Evolutionary conservation across 345 rosid species (phyloP).

Genomic region (Combretum micranthum): DNA sequence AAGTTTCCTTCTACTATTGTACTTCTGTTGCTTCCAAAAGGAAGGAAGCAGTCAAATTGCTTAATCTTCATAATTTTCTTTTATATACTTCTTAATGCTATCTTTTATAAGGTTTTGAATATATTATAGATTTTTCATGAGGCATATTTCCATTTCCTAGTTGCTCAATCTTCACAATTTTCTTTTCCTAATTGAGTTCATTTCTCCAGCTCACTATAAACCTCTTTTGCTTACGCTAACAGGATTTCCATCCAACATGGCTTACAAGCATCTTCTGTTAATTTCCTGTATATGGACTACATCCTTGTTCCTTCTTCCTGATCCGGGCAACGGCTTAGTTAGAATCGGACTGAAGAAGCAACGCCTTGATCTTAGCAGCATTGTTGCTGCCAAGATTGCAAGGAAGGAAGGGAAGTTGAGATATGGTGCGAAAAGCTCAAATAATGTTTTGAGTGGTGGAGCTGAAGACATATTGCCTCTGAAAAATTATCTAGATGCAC

Average conservation of each 20-base stretch:
- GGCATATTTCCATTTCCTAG: too few relatives aligned
- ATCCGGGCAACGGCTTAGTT: slow-evolving; percentile 37
- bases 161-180: too few relatives aligned
- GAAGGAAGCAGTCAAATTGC: too few relatives aligned
- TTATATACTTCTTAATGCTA: too few relatives aligned
- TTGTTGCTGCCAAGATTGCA: slow-evolving; percentile 35
- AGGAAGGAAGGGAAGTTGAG: slow-evolving; percentile 15
- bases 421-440: slow-evolving; percentile 6
- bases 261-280: slow-evolving; percentile 15
- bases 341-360: slow-evolving; percentile 64
- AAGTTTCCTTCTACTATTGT: too few relatives aligned
- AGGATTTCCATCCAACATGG: slow-evolving; percentile 29
- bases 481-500: slow-evolving; percentile 70
- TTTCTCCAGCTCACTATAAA: background rate
- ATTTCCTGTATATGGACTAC: slow-evolving; percentile 36
- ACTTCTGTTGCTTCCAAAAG: too few relatives aligned
- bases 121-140: too few relatives aligned
- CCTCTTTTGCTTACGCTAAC: slow-evolving; percentile 4
- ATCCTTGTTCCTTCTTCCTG: slow-evolving; percentile 37
- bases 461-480: slow-evolving; percentile 41
- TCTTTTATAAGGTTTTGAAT: too few relatives aligned
- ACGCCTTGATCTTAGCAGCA: slow-evolving; percentile 28
- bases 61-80: too few relatives aligned
- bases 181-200: too few relatives aligned
- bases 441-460: slow-evolving; percentile 11